Base-by-base conservation (phyloP, 176 grass and related monocot genomes). In the Eragrostis curvula region DNA sequence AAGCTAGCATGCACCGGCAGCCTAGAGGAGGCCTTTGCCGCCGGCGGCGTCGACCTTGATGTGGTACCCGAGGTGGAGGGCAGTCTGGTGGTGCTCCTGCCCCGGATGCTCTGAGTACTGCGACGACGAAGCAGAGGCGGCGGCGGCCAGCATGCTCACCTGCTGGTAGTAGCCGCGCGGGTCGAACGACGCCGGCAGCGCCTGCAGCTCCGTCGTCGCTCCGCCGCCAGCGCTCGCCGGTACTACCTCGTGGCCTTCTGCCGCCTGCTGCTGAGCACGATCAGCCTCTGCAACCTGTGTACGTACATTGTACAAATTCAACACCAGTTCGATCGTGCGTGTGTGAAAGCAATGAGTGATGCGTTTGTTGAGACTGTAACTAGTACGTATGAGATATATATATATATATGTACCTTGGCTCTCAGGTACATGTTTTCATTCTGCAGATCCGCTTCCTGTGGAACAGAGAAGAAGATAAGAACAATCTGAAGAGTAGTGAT, bases 41-140 rank as follows among this genome's bases (percentile, higher is more conserved):
- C 62, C 83, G 53, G 82, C 23, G 24, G 68, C 61, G 86, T 86
- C 68, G 45, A 70, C 73, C 71, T 97, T 93, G 50, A 97, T 77
- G 66, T 92, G 85, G 25, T 97, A 97, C 4, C 94, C 94, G 65
- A 97, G 90, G 81, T 97, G 90, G 61, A 97, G 94, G 6, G 94
- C 86, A 12, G 94, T 97, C 84, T 93, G 90, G 40, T 92, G 83
- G 30, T 85, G 81, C 43, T 80, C 24, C 25, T 85, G 85, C 16
- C 75, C 74, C 9, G 7, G 20, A 7, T 67, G 63, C 30, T 88
- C 74, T 21, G 79, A 62, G 66, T 96, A 89, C 52, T 93, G 88
- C 20, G 77, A 74, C 39, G 63, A 62, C 17, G 79, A 70, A 7
- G 77, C 47, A 4, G 40, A 12, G 2, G 82, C 41, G 12, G 79